Conservation (phyloP, 148 eudicot genomes). For the Selenicereus undatus region DNA sequence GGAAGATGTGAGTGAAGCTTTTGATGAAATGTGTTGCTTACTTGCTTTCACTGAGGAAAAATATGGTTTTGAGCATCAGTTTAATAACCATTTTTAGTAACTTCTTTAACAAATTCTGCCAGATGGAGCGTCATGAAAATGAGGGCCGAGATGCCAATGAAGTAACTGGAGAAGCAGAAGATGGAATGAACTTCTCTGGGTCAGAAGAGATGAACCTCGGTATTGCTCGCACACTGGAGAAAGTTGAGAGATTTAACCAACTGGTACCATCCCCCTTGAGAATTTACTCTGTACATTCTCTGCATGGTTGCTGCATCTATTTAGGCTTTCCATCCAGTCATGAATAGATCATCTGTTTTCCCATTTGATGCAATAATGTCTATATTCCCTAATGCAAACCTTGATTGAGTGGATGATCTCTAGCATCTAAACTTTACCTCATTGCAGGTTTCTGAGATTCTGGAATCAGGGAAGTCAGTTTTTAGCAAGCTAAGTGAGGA, state of each 20-base stretch:
- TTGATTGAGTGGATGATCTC: neutral
- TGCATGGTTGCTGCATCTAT: neutral
- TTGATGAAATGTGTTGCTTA: neutral
- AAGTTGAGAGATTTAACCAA: conserved; percentile 67
- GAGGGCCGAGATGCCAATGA: conserved; percentile 33
- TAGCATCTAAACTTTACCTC: neutral
- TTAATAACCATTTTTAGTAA: neutral
- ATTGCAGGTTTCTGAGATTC: conserved; percentile 73
- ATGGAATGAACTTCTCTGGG: conserved; percentile 38
- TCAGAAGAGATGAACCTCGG: conserved; percentile 80
- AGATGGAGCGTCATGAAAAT: conserved; percentile 48
- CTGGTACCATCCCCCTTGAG: conserved; percentile 40
- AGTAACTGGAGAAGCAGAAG: conserved; percentile 53
- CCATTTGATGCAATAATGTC: neutral
- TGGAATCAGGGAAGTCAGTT: conserved; percentile 75
- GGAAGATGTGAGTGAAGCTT: conserved; percentile 36
- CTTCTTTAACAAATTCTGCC: conserved; percentile 17
- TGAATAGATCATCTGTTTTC: neutral
- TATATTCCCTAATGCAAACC: neutral
- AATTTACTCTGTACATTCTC: neutral
- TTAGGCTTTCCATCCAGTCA: neutral
- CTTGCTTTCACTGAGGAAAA: neutral
- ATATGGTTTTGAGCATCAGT: neutral
- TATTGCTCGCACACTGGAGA: conserved; percentile 63
- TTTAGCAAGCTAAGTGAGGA: conserved; percentile 61